Base-by-base conservation (phyloP, 1,139 yeast species). In the Starmera stellimalicola region DNA sequence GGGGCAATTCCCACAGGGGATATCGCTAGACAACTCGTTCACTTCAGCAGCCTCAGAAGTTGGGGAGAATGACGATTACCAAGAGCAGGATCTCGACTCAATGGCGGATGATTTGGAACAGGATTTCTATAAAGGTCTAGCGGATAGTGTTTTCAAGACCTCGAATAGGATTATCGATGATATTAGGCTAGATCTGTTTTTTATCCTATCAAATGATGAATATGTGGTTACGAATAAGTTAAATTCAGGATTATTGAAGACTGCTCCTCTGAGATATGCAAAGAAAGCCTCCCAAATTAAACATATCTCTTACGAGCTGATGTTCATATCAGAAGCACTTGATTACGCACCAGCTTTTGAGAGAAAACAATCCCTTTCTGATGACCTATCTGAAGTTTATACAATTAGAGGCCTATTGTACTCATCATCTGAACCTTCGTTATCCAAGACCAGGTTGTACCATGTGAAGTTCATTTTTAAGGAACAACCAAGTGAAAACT, bases 91-190 rank as follows among this genome's bases (percentile, higher is more conserved):
- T 16, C 3, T 22, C 14, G 25, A 22, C 25, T n/a, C 12, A 2
- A 11, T 17, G 4, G 12, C 17, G 7, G 6, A 14, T 11, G 24
- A 16, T 22, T 15, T 26, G 18, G 16, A 27, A 12, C 11, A 11
- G 6, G 18, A 10, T 12, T 8, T 16, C 15, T 29, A 29, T 12
- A 8, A 18, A 19, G n/a, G 19, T 10, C 5, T 29, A 9, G 16
- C 11, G 12, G 6, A 18, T n/a, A 25, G 30, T 5, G 37, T 42
- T 3, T 75, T 71, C 55, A 80, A 80, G 47, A 77, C 88, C 0
- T 57, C 77, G 18, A 79, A 79, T 45, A 60, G 91, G 34, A 62
- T 80, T 20, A 45, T 79, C 19, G 85, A 78, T 49, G 91, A 80
- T 47, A 51, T 79, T 27, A 62, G 69, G 18, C 45, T 49, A 9